Conservation (phyloP, 345 rosid genomes). For the Pelargonium nanum region DNA sequence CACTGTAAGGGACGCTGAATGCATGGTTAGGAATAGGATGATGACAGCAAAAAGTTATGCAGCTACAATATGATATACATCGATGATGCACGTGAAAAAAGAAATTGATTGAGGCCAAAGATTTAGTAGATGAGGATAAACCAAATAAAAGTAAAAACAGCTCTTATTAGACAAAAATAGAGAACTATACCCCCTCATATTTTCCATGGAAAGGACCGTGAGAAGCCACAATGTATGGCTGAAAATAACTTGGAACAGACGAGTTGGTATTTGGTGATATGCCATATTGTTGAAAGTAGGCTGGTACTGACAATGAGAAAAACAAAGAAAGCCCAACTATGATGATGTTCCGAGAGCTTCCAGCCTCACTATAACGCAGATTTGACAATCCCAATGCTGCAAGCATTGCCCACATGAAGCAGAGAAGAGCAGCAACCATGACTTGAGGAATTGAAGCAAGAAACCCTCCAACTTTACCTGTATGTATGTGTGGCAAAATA, state of each 20-base stretch:
- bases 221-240: constrained; percentile 75
- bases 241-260: constrained; percentile 79
- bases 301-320: constrained; percentile 79
- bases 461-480: constrained; percentile 97
- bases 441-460: constrained; percentile 91
- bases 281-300: constrained; percentile 93
- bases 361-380: constrained; percentile 94
- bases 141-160: no score
- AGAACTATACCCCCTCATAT: constrained; percentile 55
- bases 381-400: constrained; percentile 88
- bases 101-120: no score
- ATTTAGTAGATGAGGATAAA: no score
- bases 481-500: not conserved
- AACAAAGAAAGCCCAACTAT: constrained; percentile 82
- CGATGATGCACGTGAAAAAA: no score
- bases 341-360: constrained; percentile 92
- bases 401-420: constrained; percentile 99
- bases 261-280: constrained; percentile 62
- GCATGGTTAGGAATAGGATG: no score
- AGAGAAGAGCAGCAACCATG: constrained; percentile 95
- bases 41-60: no score
- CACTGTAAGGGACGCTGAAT: not conserved
- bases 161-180: no score
- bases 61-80: no score
- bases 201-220: constrained; percentile 78